Conservation (phyloP, 2,329 filamentous ascomycete species). For the Ophiostoma perfectum region DNA sequence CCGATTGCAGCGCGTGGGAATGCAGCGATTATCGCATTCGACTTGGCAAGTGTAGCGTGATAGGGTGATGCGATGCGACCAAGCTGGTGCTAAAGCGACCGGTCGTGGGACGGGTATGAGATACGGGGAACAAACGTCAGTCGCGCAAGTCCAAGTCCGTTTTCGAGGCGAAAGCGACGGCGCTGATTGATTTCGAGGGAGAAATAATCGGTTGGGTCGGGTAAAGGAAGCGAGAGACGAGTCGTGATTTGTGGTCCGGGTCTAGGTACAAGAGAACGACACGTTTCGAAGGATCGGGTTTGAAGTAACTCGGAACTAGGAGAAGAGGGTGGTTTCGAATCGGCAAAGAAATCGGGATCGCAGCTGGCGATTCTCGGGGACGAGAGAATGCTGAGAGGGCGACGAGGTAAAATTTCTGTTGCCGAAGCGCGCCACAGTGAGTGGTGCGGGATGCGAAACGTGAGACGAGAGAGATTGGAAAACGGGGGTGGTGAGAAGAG, state of each 20-base stretch:
- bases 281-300: background rate
- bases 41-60: background rate
- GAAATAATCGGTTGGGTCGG: background rate
- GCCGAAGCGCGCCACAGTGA: constrained; percentile 23
- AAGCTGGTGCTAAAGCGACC: background rate
- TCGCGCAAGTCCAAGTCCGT: constrained; percentile 4
- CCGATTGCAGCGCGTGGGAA: background rate
- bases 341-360: constrained; percentile 11
- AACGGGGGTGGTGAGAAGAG: constrained; percentile 17
- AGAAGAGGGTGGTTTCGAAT: background rate
- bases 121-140: background rate
- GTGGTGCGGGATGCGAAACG: constrained; percentile 22
- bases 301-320: background rate
- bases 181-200: background rate
- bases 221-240: background rate
- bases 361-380: background rate
- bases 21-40: constrained; percentile 13
- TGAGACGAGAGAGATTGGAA: constrained; percentile 16
- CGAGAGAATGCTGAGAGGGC: constrained; percentile 14
- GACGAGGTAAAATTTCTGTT: constrained; percentile 14
- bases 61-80: background rate
- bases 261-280: background rate
- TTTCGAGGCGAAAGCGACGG: background rate
- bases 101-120: background rate
- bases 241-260: background rate